Evolutionary conservation across 1,284 basidiomycete species (phyloP), one percentile per base, ranked within the genome.

Genomic region (Trichosporon sp.): DNA sequence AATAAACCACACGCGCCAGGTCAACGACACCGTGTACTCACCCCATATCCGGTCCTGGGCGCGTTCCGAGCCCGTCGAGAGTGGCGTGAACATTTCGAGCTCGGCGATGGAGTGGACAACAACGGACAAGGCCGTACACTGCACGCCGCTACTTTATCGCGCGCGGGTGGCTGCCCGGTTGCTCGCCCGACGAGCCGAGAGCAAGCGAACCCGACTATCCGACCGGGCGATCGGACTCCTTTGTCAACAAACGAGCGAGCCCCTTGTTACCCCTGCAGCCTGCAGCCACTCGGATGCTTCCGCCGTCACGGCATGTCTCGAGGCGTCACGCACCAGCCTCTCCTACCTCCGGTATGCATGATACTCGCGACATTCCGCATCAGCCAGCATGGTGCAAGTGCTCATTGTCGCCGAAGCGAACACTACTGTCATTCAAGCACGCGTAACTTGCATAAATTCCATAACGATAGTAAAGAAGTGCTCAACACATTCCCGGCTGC

Each of bases 21-120:
- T n/a, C n/a, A n/a, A n/a, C n/a, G n/a, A n/a, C n/a, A n/a, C n/a
- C n/a, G n/a, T n/a, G n/a, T n/a, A 66, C 76, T 64, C 54, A 79
- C 78, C 78, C 79, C 79, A 80, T 54, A 77, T 69, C 65, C 70
- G 74, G 57, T 79, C 74, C 65, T 80, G 79, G 25, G 75, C 71
- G 46, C 77, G 67, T 65, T 80, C 79, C 25, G 76, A 78, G n/a
- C 79, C 79, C 63, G 71, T 77, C 2, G 75, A 78, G 11, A 80
- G 70, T 11, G 79, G 79, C 14, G 78, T 79, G 70, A 80, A 80
- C 79, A 80, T 79, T 32, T 49, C 27, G 14, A 10, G 16, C n/a
- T 7, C 37, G 32, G 32, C 32, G 32, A 32, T 11, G 6, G 32
- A 32, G 32, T 32, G 32, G 6, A 6, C 32, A 11, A 11, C 32